Percentiles rank a stretch among this genome's conserved stretches.
Evolutionary conservation across 352 stramenopile species (phyloP).

Genomic region (Pythium scleroteichum): DNA sequence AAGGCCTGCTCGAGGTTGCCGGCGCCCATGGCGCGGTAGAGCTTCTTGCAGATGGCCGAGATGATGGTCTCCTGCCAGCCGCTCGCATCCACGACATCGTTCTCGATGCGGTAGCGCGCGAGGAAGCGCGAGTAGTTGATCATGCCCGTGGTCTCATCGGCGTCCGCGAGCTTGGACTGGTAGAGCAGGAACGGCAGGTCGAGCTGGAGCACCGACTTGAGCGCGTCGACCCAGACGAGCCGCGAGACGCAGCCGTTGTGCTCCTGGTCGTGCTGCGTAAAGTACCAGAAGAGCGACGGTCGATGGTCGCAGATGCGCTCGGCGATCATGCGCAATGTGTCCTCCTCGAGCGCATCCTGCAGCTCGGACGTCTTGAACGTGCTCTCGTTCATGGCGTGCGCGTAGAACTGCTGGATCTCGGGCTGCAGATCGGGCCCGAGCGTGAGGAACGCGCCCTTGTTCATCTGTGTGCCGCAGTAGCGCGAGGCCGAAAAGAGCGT

Average conservation of each 20-base stretch:
- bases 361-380: slow-evolving; percentile 75
- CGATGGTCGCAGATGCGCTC: slow-evolving; percentile 93
- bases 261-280: slow-evolving; percentile 91
- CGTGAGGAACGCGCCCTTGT: slow-evolving; percentile 92
- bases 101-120: slow-evolving; percentile 92
- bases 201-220: slow-evolving; percentile 90
- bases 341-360: slow-evolving; percentile 83
- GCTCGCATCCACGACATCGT: slow-evolving; percentile 79
- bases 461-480: slow-evolving; percentile 93
- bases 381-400: slow-evolving; percentile 80
- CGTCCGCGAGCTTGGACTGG: slow-evolving; percentile 84
- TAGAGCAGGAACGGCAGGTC: slow-evolving; percentile 92
- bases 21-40: slow-evolving; percentile 91
- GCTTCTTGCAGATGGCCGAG: slow-evolving; percentile 89
- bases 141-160: slow-evolving; percentile 68
- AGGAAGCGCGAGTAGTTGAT: slow-evolving; percentile 95
- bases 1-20: slow-evolving; percentile 89
- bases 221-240: slow-evolving; percentile 89
- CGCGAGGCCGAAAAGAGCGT: slow-evolving; percentile 92
- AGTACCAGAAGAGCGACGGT: slow-evolving; percentile 93
- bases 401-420: slow-evolving; percentile 95
- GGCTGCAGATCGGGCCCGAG: slow-evolving; percentile 89
- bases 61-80: slow-evolving; percentile 93
- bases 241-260: slow-evolving; percentile 83
- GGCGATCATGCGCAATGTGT: slow-evolving; percentile 93